Evolutionary conservation across 345 rosid species (phyloP).

Genomic region (Syzygium jambos): DNA sequence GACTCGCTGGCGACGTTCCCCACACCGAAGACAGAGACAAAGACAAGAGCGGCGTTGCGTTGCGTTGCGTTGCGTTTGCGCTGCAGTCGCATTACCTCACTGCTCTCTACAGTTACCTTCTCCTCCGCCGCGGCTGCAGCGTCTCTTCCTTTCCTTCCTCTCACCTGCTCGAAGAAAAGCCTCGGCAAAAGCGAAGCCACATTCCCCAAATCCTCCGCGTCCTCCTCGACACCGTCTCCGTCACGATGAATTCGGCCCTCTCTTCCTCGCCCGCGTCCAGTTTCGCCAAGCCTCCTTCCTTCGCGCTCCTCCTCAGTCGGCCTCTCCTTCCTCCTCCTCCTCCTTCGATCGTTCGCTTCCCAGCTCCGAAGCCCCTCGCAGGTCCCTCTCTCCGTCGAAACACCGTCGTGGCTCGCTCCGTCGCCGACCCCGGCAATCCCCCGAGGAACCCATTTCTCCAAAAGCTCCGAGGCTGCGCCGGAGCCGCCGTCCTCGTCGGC

Average conservation of each 20-base stretch:
- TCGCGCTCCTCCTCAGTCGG: neutral
- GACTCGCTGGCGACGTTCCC: neutral
- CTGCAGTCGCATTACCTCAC: too few species aligned
- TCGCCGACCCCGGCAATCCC: conserved; percentile 1
- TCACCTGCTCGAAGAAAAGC: neutral
- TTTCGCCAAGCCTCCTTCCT: neutral
- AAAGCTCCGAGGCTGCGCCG: conserved; percentile 35
- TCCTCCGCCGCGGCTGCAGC: neutral
- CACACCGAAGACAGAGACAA: neutral
- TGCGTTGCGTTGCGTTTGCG: too few species aligned
- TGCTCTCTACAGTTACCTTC: neutral
- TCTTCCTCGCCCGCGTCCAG: neutral
- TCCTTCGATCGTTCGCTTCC: conserved; percentile 1
- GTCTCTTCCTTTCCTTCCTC: neutral
- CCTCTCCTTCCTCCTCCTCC: neutral
- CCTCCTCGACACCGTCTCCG: neutral
- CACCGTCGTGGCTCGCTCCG: conserved; percentile 13
- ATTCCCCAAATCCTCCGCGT: neutral
- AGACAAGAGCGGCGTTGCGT: neutral
- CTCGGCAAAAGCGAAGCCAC: neutral
- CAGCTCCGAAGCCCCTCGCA: neutral
- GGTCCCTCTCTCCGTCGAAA: neutral
- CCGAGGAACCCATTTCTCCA: conserved; percentile 2
- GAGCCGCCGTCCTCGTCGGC: conserved; percentile 43
- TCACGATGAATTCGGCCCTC: neutral